phyloP scores from a whole-genome alignment of 345 rosid species.

The Ceriops tagal region DNA sequence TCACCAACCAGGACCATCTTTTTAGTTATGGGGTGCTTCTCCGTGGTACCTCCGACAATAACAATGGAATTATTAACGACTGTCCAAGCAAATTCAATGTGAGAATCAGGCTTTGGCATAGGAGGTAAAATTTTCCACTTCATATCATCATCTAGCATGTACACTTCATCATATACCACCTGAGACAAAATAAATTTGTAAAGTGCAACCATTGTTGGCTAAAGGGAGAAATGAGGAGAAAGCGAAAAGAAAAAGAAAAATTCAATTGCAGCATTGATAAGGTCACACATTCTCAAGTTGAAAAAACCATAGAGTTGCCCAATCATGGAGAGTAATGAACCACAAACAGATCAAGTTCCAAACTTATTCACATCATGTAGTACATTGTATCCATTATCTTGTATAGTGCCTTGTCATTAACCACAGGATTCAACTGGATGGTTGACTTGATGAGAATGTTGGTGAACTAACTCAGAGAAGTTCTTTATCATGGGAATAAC shows the following conservation, averaged over 20 bases:
- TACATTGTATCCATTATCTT: no score
- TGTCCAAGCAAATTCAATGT: constrained; percentile 93
- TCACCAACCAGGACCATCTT: constrained; percentile 89
- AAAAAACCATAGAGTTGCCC: no score
- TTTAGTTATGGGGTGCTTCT: constrained; percentile 87
- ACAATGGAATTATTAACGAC: constrained; percentile 81
- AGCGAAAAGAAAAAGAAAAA: neutral
- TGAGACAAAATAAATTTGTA: constrained; percentile 25
- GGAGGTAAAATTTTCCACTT: constrained; percentile 81
- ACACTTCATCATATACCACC: constrained; percentile 84
- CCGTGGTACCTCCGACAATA: constrained; percentile 91
- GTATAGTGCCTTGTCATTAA: no score
- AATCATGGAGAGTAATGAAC: no score
- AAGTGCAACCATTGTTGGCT: neutral
- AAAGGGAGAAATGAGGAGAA: neutral
- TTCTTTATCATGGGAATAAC: no score
- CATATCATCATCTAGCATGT: constrained; percentile 87
- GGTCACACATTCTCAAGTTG: no score
- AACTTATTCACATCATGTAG: no score
- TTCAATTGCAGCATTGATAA: no score
- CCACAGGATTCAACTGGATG: no score
- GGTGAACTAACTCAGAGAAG: no score
- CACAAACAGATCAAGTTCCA: no score
- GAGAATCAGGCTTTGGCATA: constrained; percentile 91
- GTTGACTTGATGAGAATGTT: no score